Evolutionary conservation across 2,329 filamentous ascomycete genomes (phyloP).

Genomic region (Cladosporium oxysporum): DNA sequence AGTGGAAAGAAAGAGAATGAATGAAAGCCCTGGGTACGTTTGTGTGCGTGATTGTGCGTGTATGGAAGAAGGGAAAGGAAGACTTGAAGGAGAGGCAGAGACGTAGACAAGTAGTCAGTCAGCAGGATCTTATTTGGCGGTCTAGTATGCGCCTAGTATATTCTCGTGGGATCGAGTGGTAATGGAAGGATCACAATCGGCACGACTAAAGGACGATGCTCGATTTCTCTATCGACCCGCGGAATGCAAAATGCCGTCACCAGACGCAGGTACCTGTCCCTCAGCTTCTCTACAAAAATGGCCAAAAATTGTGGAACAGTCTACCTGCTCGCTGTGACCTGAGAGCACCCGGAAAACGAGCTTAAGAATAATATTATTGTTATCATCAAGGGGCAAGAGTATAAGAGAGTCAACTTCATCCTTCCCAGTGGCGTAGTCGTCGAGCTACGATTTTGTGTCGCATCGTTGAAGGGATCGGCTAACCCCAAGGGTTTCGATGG

Average conservation of each 20-base stretch:
- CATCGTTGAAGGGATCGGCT: neutral
- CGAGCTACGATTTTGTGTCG: neutral
- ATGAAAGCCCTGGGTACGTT: neutral
- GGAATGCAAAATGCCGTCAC: slow-evolving; percentile 7
- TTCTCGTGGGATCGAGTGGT: slow-evolving; percentile 4
- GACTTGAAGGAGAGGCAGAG: neutral
- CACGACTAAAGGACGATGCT: neutral
- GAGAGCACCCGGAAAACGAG: neutral
- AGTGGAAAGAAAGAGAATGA: neutral
- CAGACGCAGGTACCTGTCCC: neutral
- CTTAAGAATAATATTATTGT: neutral
- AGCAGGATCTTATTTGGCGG: neutral
- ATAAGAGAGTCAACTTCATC: neutral
- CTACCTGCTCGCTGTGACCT: too few species aligned
- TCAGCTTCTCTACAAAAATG: too few species aligned
- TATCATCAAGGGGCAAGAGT: neutral
- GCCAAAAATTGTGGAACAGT: too few species aligned
- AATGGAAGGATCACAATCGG: slow-evolving; percentile 1
- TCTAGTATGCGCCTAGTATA: slow-evolving; percentile 1
- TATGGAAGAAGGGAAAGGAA: neutral
- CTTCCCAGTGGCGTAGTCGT: neutral
- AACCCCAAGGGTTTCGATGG: neutral
- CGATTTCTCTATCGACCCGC: neutral
- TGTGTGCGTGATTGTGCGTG: neutral
- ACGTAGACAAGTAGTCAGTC: neutral